Evolutionary conservation across 2,329 filamentous ascomycete species (phyloP).

Genomic region (Aspergillus sp.): DNA sequence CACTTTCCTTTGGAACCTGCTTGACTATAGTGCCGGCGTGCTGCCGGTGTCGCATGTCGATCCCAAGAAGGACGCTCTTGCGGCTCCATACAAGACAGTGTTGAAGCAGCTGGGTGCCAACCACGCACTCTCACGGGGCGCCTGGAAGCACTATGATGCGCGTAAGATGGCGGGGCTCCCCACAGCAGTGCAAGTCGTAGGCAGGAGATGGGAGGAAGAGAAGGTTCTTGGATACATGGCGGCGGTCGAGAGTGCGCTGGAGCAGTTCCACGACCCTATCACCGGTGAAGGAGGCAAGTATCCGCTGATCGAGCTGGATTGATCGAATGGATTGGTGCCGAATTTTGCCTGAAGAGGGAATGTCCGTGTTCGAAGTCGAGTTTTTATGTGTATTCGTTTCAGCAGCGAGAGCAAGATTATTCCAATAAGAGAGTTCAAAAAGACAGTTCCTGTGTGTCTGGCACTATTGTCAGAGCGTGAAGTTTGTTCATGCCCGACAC

Average conservation of each 20-base stretch:
- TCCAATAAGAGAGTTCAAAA: too few relatives aligned
- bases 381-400: too few relatives aligned
- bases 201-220: constrained; percentile 78
- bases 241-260: constrained; percentile 72
- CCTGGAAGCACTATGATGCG: constrained; percentile 83
- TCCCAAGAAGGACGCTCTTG: constrained; percentile 63
- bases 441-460: too few relatives aligned
- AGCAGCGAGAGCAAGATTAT: too few relatives aligned
- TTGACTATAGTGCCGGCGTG: constrained; percentile 83
- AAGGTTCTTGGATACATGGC: constrained; percentile 82
- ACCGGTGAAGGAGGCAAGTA: constrained; percentile 38
- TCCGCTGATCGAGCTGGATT: constrained; percentile 39
- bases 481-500: neutral
- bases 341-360: too few relatives aligned
- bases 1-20: constrained; percentile 89
- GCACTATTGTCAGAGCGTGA: neutral
- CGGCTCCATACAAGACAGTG: constrained; percentile 46
- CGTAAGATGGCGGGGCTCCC: constrained; percentile 82
- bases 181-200: constrained; percentile 81
- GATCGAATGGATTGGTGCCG: neutral
- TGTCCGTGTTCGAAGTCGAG: too few relatives aligned
- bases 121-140: constrained; percentile 78
- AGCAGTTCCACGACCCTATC: constrained; percentile 38
- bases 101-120: constrained; percentile 48
- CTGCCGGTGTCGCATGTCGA: constrained; percentile 86